Percentiles rank a stretch among this genome's conserved stretches.
These are phyloP conservation scores for Ilex asprella DNA, from an alignment of 257 asterid species.

Conservation along the genomic window DNA sequence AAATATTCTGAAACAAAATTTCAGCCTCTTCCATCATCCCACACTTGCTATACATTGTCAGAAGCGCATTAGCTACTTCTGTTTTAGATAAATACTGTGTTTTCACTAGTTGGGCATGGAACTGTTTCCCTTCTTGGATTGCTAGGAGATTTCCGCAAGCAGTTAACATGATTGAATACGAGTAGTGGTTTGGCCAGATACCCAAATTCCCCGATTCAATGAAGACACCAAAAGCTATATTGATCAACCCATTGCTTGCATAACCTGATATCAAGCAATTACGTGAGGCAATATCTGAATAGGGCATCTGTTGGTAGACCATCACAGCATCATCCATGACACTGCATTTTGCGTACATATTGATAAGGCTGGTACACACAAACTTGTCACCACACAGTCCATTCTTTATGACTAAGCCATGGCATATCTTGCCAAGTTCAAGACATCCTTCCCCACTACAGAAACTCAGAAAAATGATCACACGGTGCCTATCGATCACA, in stretches of 20 bases:
- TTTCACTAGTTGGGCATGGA: conserved; percentile 21
- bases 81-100: not conserved
- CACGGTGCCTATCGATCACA: conserved; percentile 4
- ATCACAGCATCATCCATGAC: conserved; percentile 7
- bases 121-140: conserved; percentile 20
- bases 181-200: conserved; percentile 16
- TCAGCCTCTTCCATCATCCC: conserved; percentile 23
- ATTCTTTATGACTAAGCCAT: conserved; percentile 12
- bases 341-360: conserved; percentile 18
- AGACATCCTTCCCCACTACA: conserved; percentile 14
- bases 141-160: conserved; percentile 9
- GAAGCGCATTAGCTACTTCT: conserved; percentile 20
- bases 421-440: conserved; percentile 13
- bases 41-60: conserved; percentile 23
- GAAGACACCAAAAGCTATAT: conserved; percentile 13
- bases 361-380: conserved; percentile 18
- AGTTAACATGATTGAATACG: conserved; percentile 17
- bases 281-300: conserved; percentile 15
- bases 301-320: conserved; percentile 9
- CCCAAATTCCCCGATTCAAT: conserved; percentile 8
- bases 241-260: conserved; percentile 11
- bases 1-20: conserved; percentile 12
- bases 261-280: conserved; percentile 24
- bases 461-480: conserved; percentile 6
- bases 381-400: conserved; percentile 16